Evolutionary conservation across 2,329 filamentous ascomycete species (phyloP).

Genomic region (Xylariales sp.): DNA sequence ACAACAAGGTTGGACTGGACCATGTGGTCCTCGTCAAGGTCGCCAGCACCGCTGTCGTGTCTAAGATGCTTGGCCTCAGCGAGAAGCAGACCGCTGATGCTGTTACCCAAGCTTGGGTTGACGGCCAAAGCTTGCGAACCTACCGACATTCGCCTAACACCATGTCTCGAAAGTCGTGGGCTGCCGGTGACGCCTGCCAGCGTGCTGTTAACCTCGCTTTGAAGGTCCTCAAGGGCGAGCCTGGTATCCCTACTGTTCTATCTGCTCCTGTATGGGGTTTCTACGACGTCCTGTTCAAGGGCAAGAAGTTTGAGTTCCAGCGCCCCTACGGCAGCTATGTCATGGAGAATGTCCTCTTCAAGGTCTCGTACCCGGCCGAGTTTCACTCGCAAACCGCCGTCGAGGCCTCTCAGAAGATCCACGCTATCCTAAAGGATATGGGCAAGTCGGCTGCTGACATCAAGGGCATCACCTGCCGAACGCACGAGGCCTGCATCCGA

Average conservation of each 20-base stretch:
- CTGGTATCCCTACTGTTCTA: constrained; percentile 86
- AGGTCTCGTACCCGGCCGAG: constrained; percentile 97
- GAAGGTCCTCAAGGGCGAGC: constrained; percentile 88
- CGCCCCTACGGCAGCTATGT: constrained; percentile 96
- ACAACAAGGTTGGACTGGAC: constrained; percentile 97
- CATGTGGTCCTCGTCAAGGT: constrained; percentile 99
- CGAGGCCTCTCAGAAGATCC: constrained; percentile 86
- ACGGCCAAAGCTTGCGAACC: constrained; percentile 91
- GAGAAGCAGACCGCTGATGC: constrained; percentile 92
- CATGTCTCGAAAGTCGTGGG: constrained; percentile 99
- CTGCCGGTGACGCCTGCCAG: constrained; percentile 96
- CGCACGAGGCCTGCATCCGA: constrained; percentile 95
- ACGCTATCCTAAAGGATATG: constrained; percentile 73
- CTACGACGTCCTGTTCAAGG: constrained; percentile 97
- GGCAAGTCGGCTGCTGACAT: constrained; percentile 94
- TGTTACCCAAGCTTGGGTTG: constrained; percentile 95
- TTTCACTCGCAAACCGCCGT: constrained; percentile 99
- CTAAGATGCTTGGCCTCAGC: constrained; percentile 86
- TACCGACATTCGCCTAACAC: constrained; percentile 98
- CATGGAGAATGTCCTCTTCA: constrained; percentile 99
- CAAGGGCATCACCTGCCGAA: constrained; percentile 88
- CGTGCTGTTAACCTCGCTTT: constrained; percentile 86
- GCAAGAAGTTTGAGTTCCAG: constrained; percentile 95
- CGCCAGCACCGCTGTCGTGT: constrained; percentile 87
- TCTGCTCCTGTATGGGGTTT: constrained; percentile 95